Conservation (phyloP, 2,329 filamentous ascomycete species). For the Lachnellula arida region DNA sequence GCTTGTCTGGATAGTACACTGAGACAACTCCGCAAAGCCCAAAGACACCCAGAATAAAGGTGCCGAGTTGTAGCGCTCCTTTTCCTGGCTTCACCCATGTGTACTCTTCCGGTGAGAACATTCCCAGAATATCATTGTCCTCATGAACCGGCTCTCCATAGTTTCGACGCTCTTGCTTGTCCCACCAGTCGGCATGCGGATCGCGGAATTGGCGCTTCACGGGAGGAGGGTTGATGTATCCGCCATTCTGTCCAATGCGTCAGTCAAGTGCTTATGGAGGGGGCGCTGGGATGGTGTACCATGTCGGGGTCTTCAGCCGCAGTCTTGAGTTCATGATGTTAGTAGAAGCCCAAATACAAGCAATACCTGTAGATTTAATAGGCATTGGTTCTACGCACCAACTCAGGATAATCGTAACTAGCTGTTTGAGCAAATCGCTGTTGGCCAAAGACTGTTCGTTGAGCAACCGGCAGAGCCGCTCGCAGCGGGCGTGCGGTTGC, state of each 20-base stretch:
- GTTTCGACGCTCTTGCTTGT: conserved; percentile 94
- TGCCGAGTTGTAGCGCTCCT: conserved; percentile 62
- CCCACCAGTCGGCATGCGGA: conserved; percentile 92
- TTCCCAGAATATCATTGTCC: conserved; percentile 87
- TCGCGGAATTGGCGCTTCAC: conserved; percentile 91
- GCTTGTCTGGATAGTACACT: conserved; percentile 66
- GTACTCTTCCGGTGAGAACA: conserved; percentile 87
- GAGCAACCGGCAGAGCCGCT: conserved; percentile 42
- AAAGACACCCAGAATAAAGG: conserved; percentile 60
- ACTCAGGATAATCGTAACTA: conserved; percentile 23
- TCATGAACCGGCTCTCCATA: conserved; percentile 96
- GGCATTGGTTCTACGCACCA: conserved; percentile 23
- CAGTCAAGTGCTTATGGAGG: conserved; percentile 6
- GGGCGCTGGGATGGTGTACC: conserved; percentile 40
- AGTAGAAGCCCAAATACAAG: conserved; percentile 8
- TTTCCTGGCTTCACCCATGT: conserved; percentile 72
- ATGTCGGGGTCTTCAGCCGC: conserved; percentile 62
- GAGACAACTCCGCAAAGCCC: conserved; percentile 64
- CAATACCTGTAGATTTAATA: no score
- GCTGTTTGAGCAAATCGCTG: conserved; percentile 38
- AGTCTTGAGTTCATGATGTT: conserved; percentile 27
- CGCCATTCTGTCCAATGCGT: conserved; percentile 60
- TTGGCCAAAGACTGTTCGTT: conserved; percentile 50
- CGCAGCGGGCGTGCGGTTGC: conserved; percentile 46
- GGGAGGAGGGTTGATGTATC: conserved; percentile 72